Conservation (phyloP, 495 filamentous ascomycete species). For the Penicillium chermesinum region DNA sequence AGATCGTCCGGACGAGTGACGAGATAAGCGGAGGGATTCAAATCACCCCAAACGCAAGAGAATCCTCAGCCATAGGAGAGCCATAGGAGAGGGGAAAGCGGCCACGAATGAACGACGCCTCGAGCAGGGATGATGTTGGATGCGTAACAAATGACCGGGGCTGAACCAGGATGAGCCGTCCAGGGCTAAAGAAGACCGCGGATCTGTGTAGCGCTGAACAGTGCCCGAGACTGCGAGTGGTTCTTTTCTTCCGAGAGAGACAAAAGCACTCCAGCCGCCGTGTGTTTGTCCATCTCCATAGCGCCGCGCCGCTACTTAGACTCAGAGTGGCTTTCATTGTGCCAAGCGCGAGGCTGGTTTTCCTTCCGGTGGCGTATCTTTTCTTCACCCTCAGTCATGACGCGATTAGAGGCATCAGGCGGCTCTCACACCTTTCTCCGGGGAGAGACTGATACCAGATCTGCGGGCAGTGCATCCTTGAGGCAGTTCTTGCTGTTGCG, state of each 20-base stretch:
- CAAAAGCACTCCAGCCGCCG: constrained; percentile 10
- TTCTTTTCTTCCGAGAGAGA: constrained; percentile 20
- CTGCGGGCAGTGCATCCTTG: neutral
- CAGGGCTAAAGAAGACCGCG: constrained; percentile 20
- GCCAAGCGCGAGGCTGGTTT: neutral
- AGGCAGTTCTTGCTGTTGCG: too few species aligned
- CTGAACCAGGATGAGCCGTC: constrained; percentile 20
- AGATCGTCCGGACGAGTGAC: constrained; percentile 18
- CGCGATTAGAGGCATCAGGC: neutral
- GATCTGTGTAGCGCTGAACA: constrained; percentile 21
- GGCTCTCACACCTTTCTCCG: neutral
- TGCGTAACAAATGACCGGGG: constrained; percentile 21
- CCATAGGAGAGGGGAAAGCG: constrained; percentile 7
- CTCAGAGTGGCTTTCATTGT: constrained; percentile 10
- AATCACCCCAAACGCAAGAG: constrained; percentile 10
- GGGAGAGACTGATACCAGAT: neutral
- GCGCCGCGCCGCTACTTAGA: constrained; percentile 1
- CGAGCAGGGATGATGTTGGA: constrained; percentile 21
- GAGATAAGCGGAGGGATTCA: constrained; percentile 17
- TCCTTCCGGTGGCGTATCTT: neutral
- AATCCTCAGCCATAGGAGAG: constrained; percentile 5
- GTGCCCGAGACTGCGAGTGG: constrained; percentile 12
- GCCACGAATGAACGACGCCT: constrained; percentile 14
- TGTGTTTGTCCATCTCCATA: constrained; percentile 5
- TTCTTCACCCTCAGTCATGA: neutral